Base-by-base conservation (phyloP, 148 eudicot species). In the Mesembryanthemum crystallinum region DNA sequence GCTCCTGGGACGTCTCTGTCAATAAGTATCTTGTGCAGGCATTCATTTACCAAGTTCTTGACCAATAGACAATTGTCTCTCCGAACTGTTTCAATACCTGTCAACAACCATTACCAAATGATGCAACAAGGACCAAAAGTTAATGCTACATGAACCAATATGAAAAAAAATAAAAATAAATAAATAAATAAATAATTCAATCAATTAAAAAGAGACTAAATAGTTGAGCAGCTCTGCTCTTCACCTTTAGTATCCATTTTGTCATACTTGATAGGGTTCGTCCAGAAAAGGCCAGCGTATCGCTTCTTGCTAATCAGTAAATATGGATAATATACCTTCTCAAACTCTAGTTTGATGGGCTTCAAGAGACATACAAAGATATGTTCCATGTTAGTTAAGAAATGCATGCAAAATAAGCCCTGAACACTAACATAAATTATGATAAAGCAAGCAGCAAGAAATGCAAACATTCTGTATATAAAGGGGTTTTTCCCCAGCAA, bases 221-320 rank as follows among this genome's bases (percentile, higher is more conserved):
- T 25, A 62, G 30, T 62, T 28, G 4, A 32, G 33, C 64, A 55
- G 60, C 30, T 28, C 62, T 62, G 27, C 51, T 51, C 42, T 79
- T 82, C 78, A 92, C 98, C 98, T 92, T 95, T 92, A 9, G 97
- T 91, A 68, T 95, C 98, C 98, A 95, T 95, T 84, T 95, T 95
- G 86, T 95, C 98, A 82, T 83, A 87, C 76, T 95, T 90, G 64
- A 67, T 86, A 49, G 94, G 88, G 74, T 92, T 95, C 43, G 98
- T 95, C 97, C 98, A 92, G 67, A 77, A 84, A 74, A 95, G 92
- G 70, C 98, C 98, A 72, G 97, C 98, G 80, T 95, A 95, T 82
- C 98, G 84, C 91, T 95, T 95, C 87, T 95, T 95, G 95, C 90
- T 95, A 67, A 95, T 95, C 73, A 95, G 85, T 49, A 95, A 79